Evolutionary conservation across 75 land plant genomes (phyloP), one percentile per base, ranked within the genome.

Genomic region (Pinus tabuliformis): DNA sequence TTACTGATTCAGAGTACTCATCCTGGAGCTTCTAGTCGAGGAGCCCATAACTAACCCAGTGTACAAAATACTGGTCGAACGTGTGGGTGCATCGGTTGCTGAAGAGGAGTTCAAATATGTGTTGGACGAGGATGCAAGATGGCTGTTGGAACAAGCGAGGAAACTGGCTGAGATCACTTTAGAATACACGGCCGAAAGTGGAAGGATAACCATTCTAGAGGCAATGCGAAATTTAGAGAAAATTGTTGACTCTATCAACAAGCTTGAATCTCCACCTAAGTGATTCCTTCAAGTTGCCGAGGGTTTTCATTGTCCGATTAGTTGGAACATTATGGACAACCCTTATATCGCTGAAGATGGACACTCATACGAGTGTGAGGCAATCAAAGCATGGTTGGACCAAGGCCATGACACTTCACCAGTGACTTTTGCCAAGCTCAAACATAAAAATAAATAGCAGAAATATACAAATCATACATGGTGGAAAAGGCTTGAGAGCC

Each of bases 1-100:
- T 68, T 33, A 70, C 64, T 3, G 73, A 76, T 65, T 80, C 82
- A 4, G 82, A 81, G 37, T 76, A 76, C 36, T 81, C 14, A 70
- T 81, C 42, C 70, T 81, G 6, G 79, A 76, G 56, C 73, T 81
- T 28, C 73, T 81, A 15, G 20, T 80, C 1, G 74, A 74, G 26
- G 56, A 54, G 21, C 79, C 79, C 15, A 63, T 79, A 14, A 8
- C 42, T 2, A 73, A 73, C 0, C 45, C 4, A 3, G 45, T 42
- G 45, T 42, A 4, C 14, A 42, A 39, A 42, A 42, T 42, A 37
- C 73, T 81, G 7, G 58, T 58, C 1, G 72, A 60, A 9, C 21
- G 33, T 8, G 80, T 81, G 3, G 80, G 57, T 37, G 0, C 17
- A 5, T 78, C 79, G 2, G 15, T 81, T 15, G 61, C 54, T 4